Base-by-base conservation (phyloP, 129 eudicot genomes). In the Arctium minus region DNA sequence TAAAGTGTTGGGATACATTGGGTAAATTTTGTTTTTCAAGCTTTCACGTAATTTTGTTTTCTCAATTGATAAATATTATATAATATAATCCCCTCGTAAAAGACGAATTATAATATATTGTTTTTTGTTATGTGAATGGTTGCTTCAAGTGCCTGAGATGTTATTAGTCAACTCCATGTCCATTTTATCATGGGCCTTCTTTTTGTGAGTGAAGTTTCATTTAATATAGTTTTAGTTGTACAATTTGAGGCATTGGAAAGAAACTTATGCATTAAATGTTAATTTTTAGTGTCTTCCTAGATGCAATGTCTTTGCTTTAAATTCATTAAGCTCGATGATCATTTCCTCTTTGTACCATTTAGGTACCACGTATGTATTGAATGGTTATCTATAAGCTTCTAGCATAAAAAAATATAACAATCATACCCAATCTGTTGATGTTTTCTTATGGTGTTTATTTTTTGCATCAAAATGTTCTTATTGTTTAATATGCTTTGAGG, bases 1-100 rank as follows among this genome's bases (percentile, higher is more conserved):
- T 33, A 90, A 86, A 85, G 39, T 93, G 77, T 78, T 91, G 86
- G 83, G 83, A 27, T 91, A 81, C 81, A 76, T 94, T 8, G 91
- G 98, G 98, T 94, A 90, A 77, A 39, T 29, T 9, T 72, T 39
- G 6, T 1, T 10, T 38, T 29, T 76, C n/a, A 6, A 35, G 17
- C 29, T 42, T 50, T 15, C 17, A 50, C 18, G 2, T 3, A 10
- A 50, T 76, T 17, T 36, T 78, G 62, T 79, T 60, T 79, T 12
- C 50, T 78, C 18, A 29, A 64, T 64, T 40, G 74, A 65, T 46
- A 60, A 60, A 60, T 60, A 18, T n/a, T 60, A 60, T 60, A 60
- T 53, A 53, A 53, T 53, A 15, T 53, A 15, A 53, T 22, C 27
- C 0, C 27, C 27, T 53, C 18, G 27, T 15, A 17, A 53, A 15